Conservation (phyloP, 106 monocot species). For the Platanthera guangdongensis region DNA sequence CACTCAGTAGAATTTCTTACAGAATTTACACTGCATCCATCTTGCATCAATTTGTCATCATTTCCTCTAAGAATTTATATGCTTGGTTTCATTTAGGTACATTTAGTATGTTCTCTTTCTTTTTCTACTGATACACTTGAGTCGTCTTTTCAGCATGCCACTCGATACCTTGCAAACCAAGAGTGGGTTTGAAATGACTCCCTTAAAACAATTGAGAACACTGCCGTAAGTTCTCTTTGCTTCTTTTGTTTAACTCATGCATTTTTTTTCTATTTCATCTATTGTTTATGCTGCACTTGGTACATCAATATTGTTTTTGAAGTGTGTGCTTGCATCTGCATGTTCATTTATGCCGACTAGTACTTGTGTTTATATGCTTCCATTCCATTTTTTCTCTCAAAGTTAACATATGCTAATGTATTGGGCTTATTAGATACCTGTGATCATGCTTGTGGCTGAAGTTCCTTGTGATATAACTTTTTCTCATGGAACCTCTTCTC, state of each 20-base stretch:
- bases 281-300: background rate
- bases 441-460: slow-evolving; percentile 87
- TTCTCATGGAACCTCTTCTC: slow-evolving; percentile 34
- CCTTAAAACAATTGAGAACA: slow-evolving; percentile 94
- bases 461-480: slow-evolving; percentile 64
- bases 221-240: slow-evolving; percentile 50
- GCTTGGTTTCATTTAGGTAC: background rate
- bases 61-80: background rate
- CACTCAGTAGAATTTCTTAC: no score
- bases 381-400: background rate
- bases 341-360: background rate
- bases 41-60: no score
- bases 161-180: slow-evolving; percentile 93
- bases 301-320: background rate
- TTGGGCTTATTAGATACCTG: slow-evolving; percentile 68
- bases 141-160: slow-evolving; percentile 75
- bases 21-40: no score
- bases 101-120: background rate
- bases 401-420: slow-evolving; percentile 4
- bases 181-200: slow-evolving; percentile 99
- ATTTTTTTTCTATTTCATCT: background rate
- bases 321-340: background rate
- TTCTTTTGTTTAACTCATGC: background rate
- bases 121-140: background rate
- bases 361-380: background rate